These are phyloP conservation scores for Seiridium unicorne DNA, from an alignment of 2,329 filamentous ascomycete genomes.

Conservation along the genomic window DNA sequence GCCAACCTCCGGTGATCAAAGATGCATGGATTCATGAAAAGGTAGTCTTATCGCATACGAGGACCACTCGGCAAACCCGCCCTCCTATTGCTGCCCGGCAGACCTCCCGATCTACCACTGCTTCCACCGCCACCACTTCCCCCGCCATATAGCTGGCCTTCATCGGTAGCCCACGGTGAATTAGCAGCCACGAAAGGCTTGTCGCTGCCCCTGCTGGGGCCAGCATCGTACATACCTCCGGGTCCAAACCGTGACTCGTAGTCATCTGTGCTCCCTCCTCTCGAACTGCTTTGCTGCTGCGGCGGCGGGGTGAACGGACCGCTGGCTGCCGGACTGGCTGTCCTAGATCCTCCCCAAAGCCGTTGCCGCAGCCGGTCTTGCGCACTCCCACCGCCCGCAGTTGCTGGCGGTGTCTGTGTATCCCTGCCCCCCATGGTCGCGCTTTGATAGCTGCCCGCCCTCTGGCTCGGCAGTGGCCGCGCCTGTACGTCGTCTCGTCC, in stretches of 20 bases:
- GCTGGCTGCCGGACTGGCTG: slow-evolving; percentile 50
- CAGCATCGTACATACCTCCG: slow-evolving; percentile 42
- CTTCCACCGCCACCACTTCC: slow-evolving; percentile 29
- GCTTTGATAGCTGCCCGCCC: slow-evolving; percentile 72
- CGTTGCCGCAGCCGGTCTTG: slow-evolving; percentile 81
- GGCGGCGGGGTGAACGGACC: slow-evolving; percentile 48
- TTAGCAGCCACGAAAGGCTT: slow-evolving; percentile 44
- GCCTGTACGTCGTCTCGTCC: slow-evolving; percentile 39
- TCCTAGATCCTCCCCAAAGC: slow-evolving; percentile 66
- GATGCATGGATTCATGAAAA: no score
- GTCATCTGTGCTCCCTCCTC: slow-evolving; percentile 30
- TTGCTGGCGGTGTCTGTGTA: slow-evolving; percentile 31
- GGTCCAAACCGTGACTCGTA: slow-evolving; percentile 48
- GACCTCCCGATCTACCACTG: slow-evolving; percentile 32
- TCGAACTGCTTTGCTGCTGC: slow-evolving; percentile 22
- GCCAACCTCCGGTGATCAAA: background rate
- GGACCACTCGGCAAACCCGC: slow-evolving; percentile 36
- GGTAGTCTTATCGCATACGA: slow-evolving; percentile 36
- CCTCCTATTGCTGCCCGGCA: slow-evolving; percentile 34
- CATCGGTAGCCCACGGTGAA: slow-evolving; percentile 44
- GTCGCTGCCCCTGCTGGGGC: slow-evolving; percentile 28
- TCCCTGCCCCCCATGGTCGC: slow-evolving; percentile 17
- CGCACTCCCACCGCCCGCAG: slow-evolving; percentile 56
- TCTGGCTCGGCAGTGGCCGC: slow-evolving; percentile 69
- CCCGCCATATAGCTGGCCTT: slow-evolving; percentile 34